Base-by-base conservation (phyloP, 2,329 filamentous ascomycete genomes). In the Fusarium virguliforme region DNA sequence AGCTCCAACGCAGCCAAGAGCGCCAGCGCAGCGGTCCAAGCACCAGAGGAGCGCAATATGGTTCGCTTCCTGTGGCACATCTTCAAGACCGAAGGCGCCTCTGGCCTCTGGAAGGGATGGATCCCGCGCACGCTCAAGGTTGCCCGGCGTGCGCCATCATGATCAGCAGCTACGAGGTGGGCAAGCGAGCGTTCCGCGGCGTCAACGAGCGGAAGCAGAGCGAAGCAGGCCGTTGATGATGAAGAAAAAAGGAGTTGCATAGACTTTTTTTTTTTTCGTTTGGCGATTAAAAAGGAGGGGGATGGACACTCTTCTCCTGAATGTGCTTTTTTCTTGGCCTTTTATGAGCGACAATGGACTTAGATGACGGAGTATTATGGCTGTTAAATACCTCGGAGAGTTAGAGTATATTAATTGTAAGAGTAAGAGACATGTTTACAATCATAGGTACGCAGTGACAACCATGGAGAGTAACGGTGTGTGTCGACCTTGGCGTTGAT, bases 161-260 rank as follows among this genome's bases (percentile, higher is more conserved):
- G 96, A 98, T 99, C 79, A 97, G 94, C 79, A 97, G 92, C 79
- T 99, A 98, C 80, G 96, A 99, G 81, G 89, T 98, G 38, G 95
- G 96, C 56, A 99, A 99, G 86, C 91, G 93, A 80, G 91, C 92
- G 79, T 97, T 97, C 35, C 87, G 90, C 60, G 87, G 88, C 10
- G 89, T 94, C 55, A 98, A 98, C 66, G 85, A 88, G 76, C 82
- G 79, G 22, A 67, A 74, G 34, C 65, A 65, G 43, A 56, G 60
- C 18, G 60, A 68, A 4, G 32, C 28, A 12, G 46, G 67, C 13
- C 68, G 43, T 6, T 71, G 64, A n/a, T 68, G 54, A 43, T 46
- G 38, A 43, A 54, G 22, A 37, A 57, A 55, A 50, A 56, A 60
- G 66, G 62, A 53, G 60, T 64, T 34, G 58, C 43, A 73, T 70